Percentiles rank a stretch among this genome's conserved stretches.
Conservation (phyloP, 495 filamentous ascomycete species). For the Penicilliopsis zonata region DNA sequence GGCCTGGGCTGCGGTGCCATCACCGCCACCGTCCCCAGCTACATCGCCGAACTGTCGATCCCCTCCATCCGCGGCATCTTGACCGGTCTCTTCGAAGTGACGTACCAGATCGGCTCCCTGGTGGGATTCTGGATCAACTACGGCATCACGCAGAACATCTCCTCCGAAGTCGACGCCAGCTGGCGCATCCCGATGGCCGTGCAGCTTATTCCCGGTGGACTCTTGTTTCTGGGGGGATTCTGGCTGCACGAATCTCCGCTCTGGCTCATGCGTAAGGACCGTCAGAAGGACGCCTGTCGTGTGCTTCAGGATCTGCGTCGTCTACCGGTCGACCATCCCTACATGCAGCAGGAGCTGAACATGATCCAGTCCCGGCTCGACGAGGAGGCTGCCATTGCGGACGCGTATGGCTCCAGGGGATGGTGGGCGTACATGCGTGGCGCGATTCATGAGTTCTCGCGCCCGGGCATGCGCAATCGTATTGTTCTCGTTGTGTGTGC, state of each 20-base stretch:
- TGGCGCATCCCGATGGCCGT: constrained; percentile 34
- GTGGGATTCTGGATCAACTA: constrained; percentile 50
- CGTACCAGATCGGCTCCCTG: constrained; percentile 50
- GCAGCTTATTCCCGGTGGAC: constrained; percentile 30
- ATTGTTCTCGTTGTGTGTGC: constrained; percentile 26
- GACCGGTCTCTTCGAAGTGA: constrained; percentile 52
- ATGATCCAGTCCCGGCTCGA: too few species aligned
- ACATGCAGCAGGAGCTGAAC: too few species aligned
- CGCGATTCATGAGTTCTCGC: too few species aligned
- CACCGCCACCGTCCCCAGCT: constrained; percentile 54
- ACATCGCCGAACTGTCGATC: constrained; percentile 58
- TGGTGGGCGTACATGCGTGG: too few species aligned
- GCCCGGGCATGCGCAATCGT: constrained; percentile 23
- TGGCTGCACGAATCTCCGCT: constrained; percentile 31
- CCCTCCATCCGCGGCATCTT: constrained; percentile 59
- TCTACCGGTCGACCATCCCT: constrained; percentile 37
- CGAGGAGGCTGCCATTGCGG: too few species aligned
- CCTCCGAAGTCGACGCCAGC: constrained; percentile 6
- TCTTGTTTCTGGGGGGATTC: constrained; percentile 24
- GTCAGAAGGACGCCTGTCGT: constrained; percentile 32
- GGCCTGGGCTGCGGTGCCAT: constrained; percentile 58
- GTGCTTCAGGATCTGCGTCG: constrained; percentile 43
- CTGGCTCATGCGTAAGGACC: constrained; percentile 41
- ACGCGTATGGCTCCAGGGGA: too few species aligned
- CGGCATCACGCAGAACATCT: constrained; percentile 7